Evolutionary conservation across 176 grass and related monocot species (phyloP).

Genomic region (Saccharum spontaneum): DNA sequence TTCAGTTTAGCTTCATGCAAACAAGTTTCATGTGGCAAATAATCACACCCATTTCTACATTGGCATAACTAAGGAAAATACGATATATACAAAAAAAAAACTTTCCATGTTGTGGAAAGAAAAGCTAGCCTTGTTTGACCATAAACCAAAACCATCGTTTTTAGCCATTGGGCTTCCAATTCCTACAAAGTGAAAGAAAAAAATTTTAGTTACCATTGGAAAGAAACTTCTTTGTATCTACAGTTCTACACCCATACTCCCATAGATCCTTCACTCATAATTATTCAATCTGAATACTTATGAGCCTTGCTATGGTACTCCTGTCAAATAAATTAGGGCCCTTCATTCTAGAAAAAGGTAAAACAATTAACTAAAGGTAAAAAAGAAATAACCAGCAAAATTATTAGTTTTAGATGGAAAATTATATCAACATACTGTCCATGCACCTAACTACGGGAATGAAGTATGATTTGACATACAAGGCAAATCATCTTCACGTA

Average conservation of each 20-base stretch:
- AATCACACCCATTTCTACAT: neutral
- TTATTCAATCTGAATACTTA: neutral
- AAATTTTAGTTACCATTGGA: neutral
- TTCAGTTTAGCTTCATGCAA: neutral
- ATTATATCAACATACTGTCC: too few relatives aligned
- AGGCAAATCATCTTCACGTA: too few relatives aligned
- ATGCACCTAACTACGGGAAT: too few relatives aligned
- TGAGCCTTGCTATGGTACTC: too few relatives aligned
- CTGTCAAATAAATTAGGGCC: too few relatives aligned
- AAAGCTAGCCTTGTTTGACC: neutral
- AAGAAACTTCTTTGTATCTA: neutral
- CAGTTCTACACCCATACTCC: neutral
- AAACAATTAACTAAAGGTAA: too few relatives aligned
- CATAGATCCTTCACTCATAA: neutral
- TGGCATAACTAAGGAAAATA: neutral
- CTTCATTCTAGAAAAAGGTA: too few relatives aligned
- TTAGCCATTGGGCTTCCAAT: neutral
- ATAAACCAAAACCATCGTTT: neutral
- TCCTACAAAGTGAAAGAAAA: neutral
- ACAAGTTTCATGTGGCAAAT: conserved; percentile 35
- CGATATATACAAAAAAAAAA: neutral
- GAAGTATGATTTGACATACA: too few relatives aligned
- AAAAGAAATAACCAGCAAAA: too few relatives aligned
- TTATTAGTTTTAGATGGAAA: too few relatives aligned
- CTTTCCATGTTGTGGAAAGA: neutral